These are phyloP conservation scores for Halteria grandinella DNA, from an alignment of 73 alveolate species.

Conservation along the genomic window DNA sequence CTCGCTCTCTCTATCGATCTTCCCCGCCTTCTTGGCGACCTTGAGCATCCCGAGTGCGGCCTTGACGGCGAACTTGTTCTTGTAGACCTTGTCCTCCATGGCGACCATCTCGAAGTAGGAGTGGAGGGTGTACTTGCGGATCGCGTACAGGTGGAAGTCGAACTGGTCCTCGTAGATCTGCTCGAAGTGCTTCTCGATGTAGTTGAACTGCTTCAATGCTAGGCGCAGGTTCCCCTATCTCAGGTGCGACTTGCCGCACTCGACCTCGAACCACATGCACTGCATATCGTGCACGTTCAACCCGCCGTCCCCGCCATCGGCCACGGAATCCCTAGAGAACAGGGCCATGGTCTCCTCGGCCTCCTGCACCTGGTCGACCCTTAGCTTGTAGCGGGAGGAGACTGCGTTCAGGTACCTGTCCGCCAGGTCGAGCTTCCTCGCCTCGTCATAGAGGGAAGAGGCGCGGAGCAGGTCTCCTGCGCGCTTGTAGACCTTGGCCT, in stretches of 20 bases:
- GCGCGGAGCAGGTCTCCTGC: slow-evolving; percentile 83
- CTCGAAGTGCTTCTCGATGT: slow-evolving; percentile 84
- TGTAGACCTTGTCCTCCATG: slow-evolving; percentile 64
- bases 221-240: slow-evolving; percentile 73
- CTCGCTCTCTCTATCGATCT: slow-evolving; percentile 17
- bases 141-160: slow-evolving; percentile 89
- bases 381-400: slow-evolving; percentile 79
- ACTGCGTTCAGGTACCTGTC: slow-evolving; percentile 94
- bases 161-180: slow-evolving; percentile 89
- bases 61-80: slow-evolving; percentile 56
- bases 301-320: slow-evolving; percentile 77
- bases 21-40: slow-evolving; percentile 34
- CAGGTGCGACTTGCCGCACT: slow-evolving; percentile 79
- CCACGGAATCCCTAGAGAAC: slow-evolving; percentile 89
- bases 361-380: slow-evolving; percentile 78
- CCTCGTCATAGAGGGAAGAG: slow-evolving; percentile 83
- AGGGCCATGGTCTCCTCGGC: slow-evolving; percentile 87
- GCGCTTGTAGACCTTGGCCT: slow-evolving; percentile 87
- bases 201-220: slow-evolving; percentile 86
- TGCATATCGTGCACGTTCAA: slow-evolving; percentile 90
- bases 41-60: slow-evolving; percentile 59
- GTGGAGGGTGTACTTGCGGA: slow-evolving; percentile 82
- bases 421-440: slow-evolving; percentile 88
- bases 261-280: slow-evolving; percentile 95
- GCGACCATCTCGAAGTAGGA: slow-evolving; percentile 67